Evolutionary conservation across 768 basidiomycete species (phyloP).

Genomic region (Xerocomus potaroensis): DNA sequence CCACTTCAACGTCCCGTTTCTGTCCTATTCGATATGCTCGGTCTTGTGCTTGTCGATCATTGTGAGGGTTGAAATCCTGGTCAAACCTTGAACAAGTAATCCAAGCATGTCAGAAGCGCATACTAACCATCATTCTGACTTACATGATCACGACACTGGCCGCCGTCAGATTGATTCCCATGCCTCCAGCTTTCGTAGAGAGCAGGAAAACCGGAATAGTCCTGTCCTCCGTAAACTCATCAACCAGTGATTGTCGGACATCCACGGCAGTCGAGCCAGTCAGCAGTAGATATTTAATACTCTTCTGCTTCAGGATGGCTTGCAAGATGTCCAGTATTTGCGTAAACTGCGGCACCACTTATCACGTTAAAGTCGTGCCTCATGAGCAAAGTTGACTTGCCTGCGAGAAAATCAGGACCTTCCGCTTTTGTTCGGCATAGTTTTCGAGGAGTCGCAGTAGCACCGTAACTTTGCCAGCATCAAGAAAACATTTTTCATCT

Average conservation of each 20-base stretch:
- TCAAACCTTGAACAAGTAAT: constrained; percentile 78
- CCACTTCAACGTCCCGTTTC: constrained; percentile 88
- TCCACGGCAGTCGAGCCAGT: constrained; percentile 95
- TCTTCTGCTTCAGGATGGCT: constrained; percentile 66
- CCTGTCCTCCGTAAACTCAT: constrained; percentile 86
- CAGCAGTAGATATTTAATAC: constrained; percentile 73
- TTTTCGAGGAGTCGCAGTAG: constrained; percentile 66
- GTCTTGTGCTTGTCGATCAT: constrained; percentile 97
- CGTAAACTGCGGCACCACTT: constrained; percentile 68
- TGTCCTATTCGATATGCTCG: constrained; percentile 97
- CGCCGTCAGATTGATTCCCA: constrained; percentile 96
- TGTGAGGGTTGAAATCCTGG: constrained; percentile 97
- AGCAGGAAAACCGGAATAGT: constrained; percentile 85
- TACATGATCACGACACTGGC: constrained; percentile 94
- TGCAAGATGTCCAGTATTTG: constrained; percentile 94
- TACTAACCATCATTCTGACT: constrained; percentile 16
- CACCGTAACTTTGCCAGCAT: constrained; percentile 83
- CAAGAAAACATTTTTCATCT: constrained; percentile 67
- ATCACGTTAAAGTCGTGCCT: neutral
- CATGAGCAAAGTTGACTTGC: constrained; percentile 38
- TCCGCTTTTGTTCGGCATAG: constrained; percentile 65
- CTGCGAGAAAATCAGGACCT: constrained; percentile 93
- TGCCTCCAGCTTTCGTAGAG: constrained; percentile 90
- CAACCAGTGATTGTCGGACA: constrained; percentile 87
- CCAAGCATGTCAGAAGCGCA: neutral